These are phyloP conservation scores for Phaeolepiota aurea DNA, from an alignment of 768 basidiomycete species.

Conservation along the genomic window DNA sequence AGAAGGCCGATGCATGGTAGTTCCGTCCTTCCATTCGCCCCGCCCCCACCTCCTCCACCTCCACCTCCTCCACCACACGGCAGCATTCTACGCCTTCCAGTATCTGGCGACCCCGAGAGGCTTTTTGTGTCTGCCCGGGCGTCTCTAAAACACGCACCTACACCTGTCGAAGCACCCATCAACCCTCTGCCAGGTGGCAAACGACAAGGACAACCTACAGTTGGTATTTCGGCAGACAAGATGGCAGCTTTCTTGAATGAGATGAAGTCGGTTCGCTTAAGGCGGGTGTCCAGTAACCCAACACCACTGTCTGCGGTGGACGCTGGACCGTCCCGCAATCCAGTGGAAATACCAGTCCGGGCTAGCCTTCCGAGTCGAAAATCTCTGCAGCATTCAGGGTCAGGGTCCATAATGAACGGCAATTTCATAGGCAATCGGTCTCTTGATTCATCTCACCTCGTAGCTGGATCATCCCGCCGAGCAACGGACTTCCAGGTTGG, in stretches of 20 bases:
- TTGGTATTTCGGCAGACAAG: slow-evolving; percentile 72
- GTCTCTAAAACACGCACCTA: slow-evolving; percentile 47
- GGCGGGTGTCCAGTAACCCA: slow-evolving; percentile 36
- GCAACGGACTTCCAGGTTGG: slow-evolving; percentile 11
- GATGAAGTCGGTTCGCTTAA: slow-evolving; percentile 67
- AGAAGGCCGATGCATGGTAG: slow-evolving; percentile 23
- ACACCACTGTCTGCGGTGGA: not conserved
- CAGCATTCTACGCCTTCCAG: slow-evolving; percentile 21
- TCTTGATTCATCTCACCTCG: not conserved
- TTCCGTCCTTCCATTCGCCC: slow-evolving; percentile 13
- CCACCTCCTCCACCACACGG: slow-evolving; percentile 34
- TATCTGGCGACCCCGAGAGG: slow-evolving; percentile 15
- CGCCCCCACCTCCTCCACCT: slow-evolving; percentile 34
- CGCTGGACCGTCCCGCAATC: slow-evolving; percentile 1
- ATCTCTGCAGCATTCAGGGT: not conserved
- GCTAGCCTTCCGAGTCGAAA: not conserved
- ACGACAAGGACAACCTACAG: slow-evolving; percentile 53
- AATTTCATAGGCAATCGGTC: not conserved
- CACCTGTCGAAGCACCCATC: slow-evolving; percentile 62
- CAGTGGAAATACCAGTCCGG: not conserved
- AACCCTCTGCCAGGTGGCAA: slow-evolving; percentile 32
- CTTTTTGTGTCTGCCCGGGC: slow-evolving; percentile 58
- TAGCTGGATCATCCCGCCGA: not conserved
- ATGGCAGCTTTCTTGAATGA: slow-evolving; percentile 78
- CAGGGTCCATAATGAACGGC: not conserved